phyloP scores from a whole-genome alignment of 176 grass and related monocot species.

The Hordeum marinum region DNA sequence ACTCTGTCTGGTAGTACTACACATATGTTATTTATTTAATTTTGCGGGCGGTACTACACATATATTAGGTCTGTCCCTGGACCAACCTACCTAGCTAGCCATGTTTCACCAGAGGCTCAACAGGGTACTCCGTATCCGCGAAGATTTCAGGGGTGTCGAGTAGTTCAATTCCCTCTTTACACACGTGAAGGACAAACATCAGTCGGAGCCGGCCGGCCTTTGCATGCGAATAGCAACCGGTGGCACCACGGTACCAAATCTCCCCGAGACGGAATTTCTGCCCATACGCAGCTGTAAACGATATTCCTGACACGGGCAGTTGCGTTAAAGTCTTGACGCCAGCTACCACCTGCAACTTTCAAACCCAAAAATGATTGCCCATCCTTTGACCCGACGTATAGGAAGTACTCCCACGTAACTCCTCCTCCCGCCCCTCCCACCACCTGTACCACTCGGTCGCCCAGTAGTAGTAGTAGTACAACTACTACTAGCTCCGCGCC shows the following conservation, averaged over 20 bases:
- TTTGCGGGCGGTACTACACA: background rate
- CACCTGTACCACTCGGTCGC: background rate
- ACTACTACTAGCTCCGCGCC: too few relatives aligned
- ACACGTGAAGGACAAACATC: background rate
- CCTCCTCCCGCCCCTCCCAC: background rate
- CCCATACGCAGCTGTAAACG: constrained; percentile 11
- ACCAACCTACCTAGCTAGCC: constrained; percentile 25
- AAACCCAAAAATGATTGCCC: constrained; percentile 38
- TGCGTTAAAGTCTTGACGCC: constrained; percentile 41
- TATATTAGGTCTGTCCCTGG: background rate
- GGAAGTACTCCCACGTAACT: background rate
- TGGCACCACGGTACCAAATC: background rate
- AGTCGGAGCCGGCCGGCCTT: background rate
- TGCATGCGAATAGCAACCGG: background rate
- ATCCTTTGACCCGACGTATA: constrained; percentile 8
- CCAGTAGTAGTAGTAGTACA: background rate
- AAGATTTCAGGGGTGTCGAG: constrained; percentile 11
- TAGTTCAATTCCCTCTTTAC: background rate
- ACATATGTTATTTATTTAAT: too few relatives aligned
- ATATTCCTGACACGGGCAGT: constrained; percentile 44
- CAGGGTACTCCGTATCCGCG: background rate
- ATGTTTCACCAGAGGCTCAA: background rate
- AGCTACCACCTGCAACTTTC: constrained; percentile 41
- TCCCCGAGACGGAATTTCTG: background rate
- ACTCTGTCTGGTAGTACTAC: background rate